Evolutionary conservation across 768 basidiomycete genomes (phyloP), one percentile per base, ranked within the genome.

Genomic region (Psilocybe azurescens): DNA sequence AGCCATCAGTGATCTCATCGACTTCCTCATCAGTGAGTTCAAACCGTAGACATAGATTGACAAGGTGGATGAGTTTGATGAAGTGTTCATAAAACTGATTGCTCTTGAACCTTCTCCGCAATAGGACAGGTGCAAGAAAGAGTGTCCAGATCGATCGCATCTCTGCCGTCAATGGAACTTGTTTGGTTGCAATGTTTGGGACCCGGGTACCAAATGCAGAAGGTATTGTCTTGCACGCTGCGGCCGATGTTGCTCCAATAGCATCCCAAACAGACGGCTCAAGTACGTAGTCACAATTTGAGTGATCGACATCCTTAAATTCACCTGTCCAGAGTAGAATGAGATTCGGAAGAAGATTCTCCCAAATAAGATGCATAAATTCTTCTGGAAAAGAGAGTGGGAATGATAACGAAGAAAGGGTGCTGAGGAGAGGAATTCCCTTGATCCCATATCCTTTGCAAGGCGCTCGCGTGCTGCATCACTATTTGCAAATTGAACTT

Each of bases 301-400:
- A 75, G 4, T 65, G 38, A 48, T 79, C 74, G 1, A 79, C 63
- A 0, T 67, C 75, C 58, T 82, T 82, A 69, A 74, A 82, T 2
- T 69, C 59, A 0, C 79, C 79, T 0, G 74, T 78, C 78, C 78
- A 83, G 1, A 78, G 67, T 1, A 62, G 41, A 13, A 82, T 62
- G 5, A 84, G 70, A 46, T 76, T 79, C n/a, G 66, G 67, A 33
- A 79, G 51, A 2, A 79, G 53, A 57, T 83, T 83, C 59, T 82
- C 79, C 7, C 28, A 64, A 8, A 83, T 64, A 0, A 80, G 70
- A 53, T 85, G 81, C 79, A 84, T 83, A 67, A 82, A 80, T 48
- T 85, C 81, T 60, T 74, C 76, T 0, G 80, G 82, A 36, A 81
- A 77, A 0, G 75, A 77, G 1, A 6, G 1, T 1, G 83, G 75